Evolutionary conservation across 768 basidiomycete species (phyloP), one percentile per base, ranked within the genome.

Genomic region (Hygrophorus pudorinus): DNA sequence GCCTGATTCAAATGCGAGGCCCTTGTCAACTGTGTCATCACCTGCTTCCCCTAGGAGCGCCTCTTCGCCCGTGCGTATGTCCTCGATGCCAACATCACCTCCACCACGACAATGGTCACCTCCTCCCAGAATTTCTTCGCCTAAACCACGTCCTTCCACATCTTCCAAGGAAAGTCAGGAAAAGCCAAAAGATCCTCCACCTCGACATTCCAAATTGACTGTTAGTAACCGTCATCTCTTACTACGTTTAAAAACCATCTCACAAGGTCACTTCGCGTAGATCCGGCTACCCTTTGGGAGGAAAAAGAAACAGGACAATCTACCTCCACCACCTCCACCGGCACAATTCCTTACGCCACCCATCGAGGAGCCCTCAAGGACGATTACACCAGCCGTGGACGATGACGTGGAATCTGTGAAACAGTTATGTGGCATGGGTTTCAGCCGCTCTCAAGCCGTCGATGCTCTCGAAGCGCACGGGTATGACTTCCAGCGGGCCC

Each of bases 391-490:
- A 1, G 72, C 73, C 10, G 67, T 69, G 10, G 80, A 79, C 21
- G 85, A 85, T 50, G 85, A 91, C 46, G 78, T 80, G 10, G 79
- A 81, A 49, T 66, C 80, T 1, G 84, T 92, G 16, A 85, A 80
- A 56, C 80, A 85, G 56, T 66, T 98, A 32, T 79, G 79, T 38
- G 75, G 73, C 14, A 96, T 97, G 92, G 94, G 94, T 18, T 97
- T 98, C 68, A 81, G 75, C 49, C 76, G 93, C 33, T 61, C 67
- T 12, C 81, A 92, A 58, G 87, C 89, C 0, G 76, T 97, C 5
- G 73, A 72, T 10, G 90, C 93, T 10, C 69, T 98, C 5, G 93
- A 94, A 61, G 79, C 75, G 46, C 70, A 85, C 56, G 80, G 78
- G 44, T 96, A 94, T 56, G 83, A 92, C 59, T 74, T 94, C 30